Base-by-base conservation (phyloP, 176 grass and related monocot species). In the Zoysia japonica region DNA sequence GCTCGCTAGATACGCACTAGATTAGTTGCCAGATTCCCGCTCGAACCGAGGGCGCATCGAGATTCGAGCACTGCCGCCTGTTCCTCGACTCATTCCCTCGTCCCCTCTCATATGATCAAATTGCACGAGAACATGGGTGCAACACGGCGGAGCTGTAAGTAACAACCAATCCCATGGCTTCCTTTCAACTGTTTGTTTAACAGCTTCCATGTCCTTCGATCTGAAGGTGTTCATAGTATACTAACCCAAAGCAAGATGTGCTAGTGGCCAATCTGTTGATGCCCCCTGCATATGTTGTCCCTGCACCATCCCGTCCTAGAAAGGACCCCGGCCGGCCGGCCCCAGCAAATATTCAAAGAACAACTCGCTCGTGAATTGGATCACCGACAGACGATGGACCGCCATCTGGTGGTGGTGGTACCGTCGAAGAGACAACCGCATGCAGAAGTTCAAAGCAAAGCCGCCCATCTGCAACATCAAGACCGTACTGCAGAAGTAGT, bases 381-480 rank as follows among this genome's bases (percentile, higher is more conserved):
- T 67, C 87, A 85, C 82, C 82, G 60, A 85, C 78, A 85, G 71
- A 85, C 36, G 11, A 59, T 28, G 28, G 28, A 28, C 28, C 28
- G 28, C 71, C 56, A 76, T 77, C 87, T 11, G 37, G 28, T 28
- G 28, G 28, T 28, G 28, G 28, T 28, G 28, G 72, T 85, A 85
- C 72, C 70, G 80, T 85, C 16, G 37, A 60, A 71, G 64, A 75
- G 40, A 80, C 53, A 85, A n/a, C 64, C n/a, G 11, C 67, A 79
- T 28, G 28, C 28, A 28, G 28, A 72, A 83, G 67, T 36, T 36
- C 5, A 67, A 75, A 85, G 87, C 50, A 89, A 57, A 81, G 45
- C 77, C 50, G 55, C 65, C 77, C 66, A 57, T 81, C 40, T 43
- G n/a, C 75, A 74, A 36, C 68, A 69, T 16, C 41, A n/a, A 70